phyloP scores from a whole-genome alignment of 2,329 filamentous ascomycete species.

The Aureobasidium lini region DNA sequence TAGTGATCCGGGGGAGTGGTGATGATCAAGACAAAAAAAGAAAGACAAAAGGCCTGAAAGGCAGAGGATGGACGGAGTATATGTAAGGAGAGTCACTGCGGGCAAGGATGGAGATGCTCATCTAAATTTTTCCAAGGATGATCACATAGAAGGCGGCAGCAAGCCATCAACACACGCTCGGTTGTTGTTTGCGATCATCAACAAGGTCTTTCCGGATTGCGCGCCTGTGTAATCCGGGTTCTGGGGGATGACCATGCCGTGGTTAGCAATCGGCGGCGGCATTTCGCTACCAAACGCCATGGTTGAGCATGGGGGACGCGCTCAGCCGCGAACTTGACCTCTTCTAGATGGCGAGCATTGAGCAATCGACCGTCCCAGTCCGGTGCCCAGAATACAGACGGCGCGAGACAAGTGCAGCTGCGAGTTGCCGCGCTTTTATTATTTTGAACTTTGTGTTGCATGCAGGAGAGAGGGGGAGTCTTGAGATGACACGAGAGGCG shows the following conservation, averaged over 20 bases:
- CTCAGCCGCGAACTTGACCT: slow-evolving; percentile 11
- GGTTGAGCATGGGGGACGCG: slow-evolving; percentile 8
- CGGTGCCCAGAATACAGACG: background rate
- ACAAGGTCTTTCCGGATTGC: slow-evolving; percentile 11
- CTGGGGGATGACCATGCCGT: slow-evolving; percentile 10
- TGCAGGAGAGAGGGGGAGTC: slow-evolving; percentile 2
- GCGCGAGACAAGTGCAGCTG: slow-evolving; percentile 8
- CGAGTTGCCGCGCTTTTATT: background rate
- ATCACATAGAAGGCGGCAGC: slow-evolving; percentile 2
- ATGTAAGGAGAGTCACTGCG: slow-evolving; percentile 7
- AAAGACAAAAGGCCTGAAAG: slow-evolving; percentile 1
- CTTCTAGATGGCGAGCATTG: slow-evolving; percentile 5
- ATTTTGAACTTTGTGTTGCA: background rate
- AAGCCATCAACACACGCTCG: slow-evolving; percentile 8
- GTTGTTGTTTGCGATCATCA: slow-evolving; percentile 13
- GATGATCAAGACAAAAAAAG: slow-evolving; percentile 5
- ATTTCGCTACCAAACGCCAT: slow-evolving; percentile 12
- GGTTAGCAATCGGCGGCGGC: slow-evolving; percentile 8
- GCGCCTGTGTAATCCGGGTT: slow-evolving; percentile 12
- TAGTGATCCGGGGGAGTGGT: slow-evolving; percentile 6
- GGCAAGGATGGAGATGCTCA: background rate
- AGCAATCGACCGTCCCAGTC: background rate
- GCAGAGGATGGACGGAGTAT: slow-evolving; percentile 2
- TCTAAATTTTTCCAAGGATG: slow-evolving; percentile 7
- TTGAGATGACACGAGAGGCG: slow-evolving; percentile 2